Evolutionary conservation across 352 stramenopile genomes (phyloP).

Genomic region (Pythium guiyangense): DNA sequence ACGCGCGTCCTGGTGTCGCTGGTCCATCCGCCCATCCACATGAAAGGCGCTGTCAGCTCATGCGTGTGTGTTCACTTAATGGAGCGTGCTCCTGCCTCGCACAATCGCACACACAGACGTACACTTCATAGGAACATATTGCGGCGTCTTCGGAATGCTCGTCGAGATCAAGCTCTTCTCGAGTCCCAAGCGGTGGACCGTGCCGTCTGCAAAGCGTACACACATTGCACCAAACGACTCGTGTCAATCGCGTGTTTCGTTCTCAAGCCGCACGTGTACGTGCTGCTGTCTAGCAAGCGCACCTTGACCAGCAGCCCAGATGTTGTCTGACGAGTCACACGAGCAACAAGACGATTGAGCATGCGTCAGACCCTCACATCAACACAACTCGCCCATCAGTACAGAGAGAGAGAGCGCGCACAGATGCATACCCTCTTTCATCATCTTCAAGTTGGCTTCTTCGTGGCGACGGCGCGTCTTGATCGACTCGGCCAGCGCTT

Average conservation of each 20-base stretch:
- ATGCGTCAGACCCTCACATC: neutral
- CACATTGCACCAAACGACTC: neutral
- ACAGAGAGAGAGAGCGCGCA: neutral
- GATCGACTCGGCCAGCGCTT: constrained; percentile 72
- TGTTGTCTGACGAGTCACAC: constrained; percentile 49
- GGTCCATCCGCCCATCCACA: neutral
- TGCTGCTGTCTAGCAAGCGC: neutral
- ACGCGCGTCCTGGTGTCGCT: constrained; percentile 40
- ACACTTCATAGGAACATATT: constrained; percentile 60
- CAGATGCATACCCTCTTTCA: constrained; percentile 53
- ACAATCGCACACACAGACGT: neutral
- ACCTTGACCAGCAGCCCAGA: constrained; percentile 70
- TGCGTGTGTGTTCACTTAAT: too few species aligned
- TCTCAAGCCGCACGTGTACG: neutral
- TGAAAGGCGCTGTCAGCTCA: neutral
- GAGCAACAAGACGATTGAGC: neutral
- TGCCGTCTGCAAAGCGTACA: constrained; percentile 38
- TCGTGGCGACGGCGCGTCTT: constrained; percentile 75
- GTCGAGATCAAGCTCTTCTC: constrained; percentile 82
- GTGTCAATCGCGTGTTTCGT: neutral
- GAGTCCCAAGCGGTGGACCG: constrained; percentile 72
- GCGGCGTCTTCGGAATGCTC: constrained; percentile 37
- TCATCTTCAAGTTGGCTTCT: constrained; percentile 78
- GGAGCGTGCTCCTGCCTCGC: too few species aligned
- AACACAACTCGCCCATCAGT: neutral